These are phyloP conservation scores for Vitellaria paradoxa DNA, from an alignment of 179 eudicot species.

Conservation along the genomic window DNA sequence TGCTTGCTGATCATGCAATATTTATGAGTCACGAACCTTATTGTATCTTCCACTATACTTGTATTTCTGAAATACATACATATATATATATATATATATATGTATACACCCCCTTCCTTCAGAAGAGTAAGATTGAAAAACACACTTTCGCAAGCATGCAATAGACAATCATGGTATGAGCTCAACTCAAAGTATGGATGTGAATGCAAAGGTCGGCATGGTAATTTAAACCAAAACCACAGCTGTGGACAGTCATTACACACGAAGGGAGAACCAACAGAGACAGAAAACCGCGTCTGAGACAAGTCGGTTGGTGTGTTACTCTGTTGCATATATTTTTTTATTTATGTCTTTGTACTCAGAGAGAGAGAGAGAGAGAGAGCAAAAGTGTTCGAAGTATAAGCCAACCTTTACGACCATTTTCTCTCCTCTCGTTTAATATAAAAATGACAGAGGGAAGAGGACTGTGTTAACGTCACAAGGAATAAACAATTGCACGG, in stretches of 20 bases:
- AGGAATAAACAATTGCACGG: background rate
- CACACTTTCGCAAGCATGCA: too few species aligned
- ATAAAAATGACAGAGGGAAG: background rate
- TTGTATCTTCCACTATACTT: too few species aligned
- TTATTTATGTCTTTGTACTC: too few species aligned
- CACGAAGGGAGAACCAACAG: background rate
- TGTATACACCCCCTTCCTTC: too few species aligned
- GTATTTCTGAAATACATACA: too few species aligned
- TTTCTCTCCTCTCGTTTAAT: constrained; percentile 8
- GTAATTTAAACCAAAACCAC: background rate
- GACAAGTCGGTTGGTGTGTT: constrained; percentile 11
- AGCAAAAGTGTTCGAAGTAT: constrained; percentile 3
- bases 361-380: background rate
- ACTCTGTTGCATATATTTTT: background rate
- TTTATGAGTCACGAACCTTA: too few species aligned
- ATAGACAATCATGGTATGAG: too few species aligned
- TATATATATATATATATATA: too few species aligned
- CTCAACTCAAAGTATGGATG: too few species aligned
- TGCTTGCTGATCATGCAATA: too few species aligned
- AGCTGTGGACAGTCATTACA: background rate
- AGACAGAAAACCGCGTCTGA: constrained; percentile 7
- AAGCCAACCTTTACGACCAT: constrained; percentile 9
- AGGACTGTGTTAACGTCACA: background rate
- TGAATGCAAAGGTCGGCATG: background rate
- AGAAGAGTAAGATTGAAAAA: too few species aligned